A percentile compares a stretch with the other conserved stretches of the same genome.
These are phyloP conservation scores for Phalaenopsis equestris DNA, from an alignment of 106 monocot genomes.

Conservation along the genomic window DNA sequence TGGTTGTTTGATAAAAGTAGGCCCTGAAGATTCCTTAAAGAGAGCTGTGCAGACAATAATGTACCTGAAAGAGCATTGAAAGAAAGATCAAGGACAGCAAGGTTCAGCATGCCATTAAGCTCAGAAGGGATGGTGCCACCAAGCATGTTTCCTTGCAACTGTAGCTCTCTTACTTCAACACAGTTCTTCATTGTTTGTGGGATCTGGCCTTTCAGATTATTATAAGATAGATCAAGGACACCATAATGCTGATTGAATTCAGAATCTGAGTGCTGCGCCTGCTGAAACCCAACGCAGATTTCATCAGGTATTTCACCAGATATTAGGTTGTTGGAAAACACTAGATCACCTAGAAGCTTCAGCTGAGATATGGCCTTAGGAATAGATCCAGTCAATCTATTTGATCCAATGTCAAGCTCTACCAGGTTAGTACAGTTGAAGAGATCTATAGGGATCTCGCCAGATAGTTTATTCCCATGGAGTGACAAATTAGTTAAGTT, in stretches of 20 bases:
- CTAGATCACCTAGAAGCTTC: slow-evolving; percentile 66
- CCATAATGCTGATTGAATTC: slow-evolving; percentile 86
- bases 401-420: slow-evolving; percentile 63
- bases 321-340: slow-evolving; percentile 61
- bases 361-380: slow-evolving; percentile 61
- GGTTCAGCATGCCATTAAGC: slow-evolving; percentile 41
- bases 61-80: slow-evolving; percentile 62
- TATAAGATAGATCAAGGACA: slow-evolving; percentile 73
- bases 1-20: slow-evolving; percentile 69
- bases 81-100: slow-evolving; percentile 71
- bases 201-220: slow-evolving; percentile 56
- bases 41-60: slow-evolving; percentile 18
- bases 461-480: slow-evolving; percentile 62
- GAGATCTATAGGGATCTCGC: slow-evolving; percentile 67
- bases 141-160: slow-evolving; percentile 64
- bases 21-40: slow-evolving; percentile 65
- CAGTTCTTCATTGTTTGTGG: slow-evolving; percentile 54
- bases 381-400: slow-evolving; percentile 53
- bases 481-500: slow-evolving; percentile 87
- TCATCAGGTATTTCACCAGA: slow-evolving; percentile 60
- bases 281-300: slow-evolving; percentile 70
- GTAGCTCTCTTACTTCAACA: slow-evolving; percentile 46
- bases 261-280: slow-evolving; percentile 49
- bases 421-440: slow-evolving; percentile 67
- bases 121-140: slow-evolving; percentile 69